Base-by-base conservation (phyloP, 257 asterid genomes). In the Schizonepeta tenuifolia region DNA sequence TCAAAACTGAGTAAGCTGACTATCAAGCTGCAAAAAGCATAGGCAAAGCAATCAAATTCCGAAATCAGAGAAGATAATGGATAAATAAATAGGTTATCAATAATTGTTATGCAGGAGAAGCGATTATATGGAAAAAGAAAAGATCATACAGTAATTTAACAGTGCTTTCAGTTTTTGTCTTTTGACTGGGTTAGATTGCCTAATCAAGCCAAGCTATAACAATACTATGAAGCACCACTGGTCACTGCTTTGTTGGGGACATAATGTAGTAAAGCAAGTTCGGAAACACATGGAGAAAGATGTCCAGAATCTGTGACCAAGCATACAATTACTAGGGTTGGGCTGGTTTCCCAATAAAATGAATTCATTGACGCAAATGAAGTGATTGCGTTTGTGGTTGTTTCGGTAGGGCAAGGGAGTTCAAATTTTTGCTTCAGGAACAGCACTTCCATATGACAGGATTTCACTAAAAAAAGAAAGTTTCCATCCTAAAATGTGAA, bases 401-500 rank as follows among this genome's bases (percentile, higher is more conserved):
- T 44, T 43, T 57, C 15, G 18, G 22, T 59, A 21, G 74, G 55
- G 55, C 36, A 33, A 44, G 62, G 56, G 36, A 50, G 41, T 43
- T 64, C 47, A 41, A 55, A 24, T 15, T 44, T 57, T 56, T 46
- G 55, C 57, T 46, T 36, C 56, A 59, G 50, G 56, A 24, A 24
- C 26, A 24, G 26, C 1, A 18, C 26, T 36, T 59, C 75, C 58
- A 17, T n/a, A 38, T 22, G 31, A 50, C 28, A 73, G 53, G 74
- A 53, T 54, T 20, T 56, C 33, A 44, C 49, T 71, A 20, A 47
- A 28, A 47, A 59, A 60, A 46, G 11, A 54, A 51, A 63, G 6
- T 38, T 21, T 46, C 18, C 46, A 64, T 64, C 9, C 46, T 65
- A 44, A 65, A 72, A 76, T 71, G 13, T 47, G 36, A 65, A 71